Evolutionary conservation across 305 asterid genomes (phyloP), one percentile per base, ranked within the genome.

Genomic region (Plantago coronopus): DNA sequence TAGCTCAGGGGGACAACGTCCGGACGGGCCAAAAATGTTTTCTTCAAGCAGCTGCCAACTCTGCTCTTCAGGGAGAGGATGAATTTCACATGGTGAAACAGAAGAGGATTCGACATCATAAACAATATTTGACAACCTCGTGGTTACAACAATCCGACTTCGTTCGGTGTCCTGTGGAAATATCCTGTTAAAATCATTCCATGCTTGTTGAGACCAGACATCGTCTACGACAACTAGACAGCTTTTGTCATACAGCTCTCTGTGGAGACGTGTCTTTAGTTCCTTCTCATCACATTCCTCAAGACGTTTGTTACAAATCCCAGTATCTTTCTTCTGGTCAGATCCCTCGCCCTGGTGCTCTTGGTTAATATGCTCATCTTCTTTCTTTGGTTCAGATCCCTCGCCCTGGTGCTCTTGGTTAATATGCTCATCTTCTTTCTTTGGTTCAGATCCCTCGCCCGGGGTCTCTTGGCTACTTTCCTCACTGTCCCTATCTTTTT

Each of bases 201-300:
- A 75, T 2, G 63, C 69, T 29, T 43, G 17, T 18, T 16, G 18
- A 34, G 57, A 66, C 79, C 79, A 70, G 23, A 70, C 34, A 48
- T 74, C 79, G 50, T 74, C 79, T 12, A 74, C 8, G 19, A 74
- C 68, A 8, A 76, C 62, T 16, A 76, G 54, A 47, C 61, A 76
- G 60, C 63, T 72, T 21, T 40, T 62, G 5, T 59, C 61, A 16
- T 20, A 63, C 17, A 75, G 37, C 29, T 27, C 29, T 69, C 13
- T 58, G 50, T 58, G 23, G 9, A 72, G 11, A 59, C 27, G 31
- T 2, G 4, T 17, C 11, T 21, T 47, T 17, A 48, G 57, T 43
- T n/a, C 20, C 16, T 21, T n/a, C 1, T 15, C 10, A 31, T 9
- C 40, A 34, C n/a, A 14, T 21, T 23, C n/a, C 22, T 13, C 17